Percentiles rank a stretch among this genome's conserved stretches.
Conservation (phyloP, 2,329 filamentous ascomycete species). For the Colletotrichum viniferum region DNA sequence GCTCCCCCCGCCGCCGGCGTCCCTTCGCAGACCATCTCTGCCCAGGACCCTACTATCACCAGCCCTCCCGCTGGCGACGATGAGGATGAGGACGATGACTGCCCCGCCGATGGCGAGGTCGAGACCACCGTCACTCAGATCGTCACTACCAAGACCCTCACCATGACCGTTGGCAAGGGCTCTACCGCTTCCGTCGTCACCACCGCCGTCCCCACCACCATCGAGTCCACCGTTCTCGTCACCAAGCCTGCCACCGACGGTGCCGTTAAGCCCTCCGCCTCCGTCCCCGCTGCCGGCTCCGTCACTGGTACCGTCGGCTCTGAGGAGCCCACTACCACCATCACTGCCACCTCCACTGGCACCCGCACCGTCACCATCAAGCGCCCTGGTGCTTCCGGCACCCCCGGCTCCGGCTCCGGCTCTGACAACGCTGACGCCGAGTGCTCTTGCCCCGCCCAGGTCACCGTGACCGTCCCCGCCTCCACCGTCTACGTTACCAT, state of each 20-base stretch:
- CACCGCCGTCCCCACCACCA: conserved; percentile 48
- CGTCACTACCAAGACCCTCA: conserved; percentile 36
- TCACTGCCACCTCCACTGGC: conserved; percentile 38
- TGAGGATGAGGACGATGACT: conserved; percentile 17
- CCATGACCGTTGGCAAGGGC: conserved; percentile 38
- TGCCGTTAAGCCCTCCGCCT: not conserved
- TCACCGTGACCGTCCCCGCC: conserved; percentile 28
- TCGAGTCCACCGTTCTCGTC: conserved; percentile 40
- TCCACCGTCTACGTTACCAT: conserved; percentile 32
- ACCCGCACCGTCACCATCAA: conserved; percentile 39
- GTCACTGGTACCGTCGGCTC: conserved; percentile 15
- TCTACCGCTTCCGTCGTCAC: conserved; percentile 37
- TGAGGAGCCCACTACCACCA: conserved; percentile 39
- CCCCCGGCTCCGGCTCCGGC: not conserved
- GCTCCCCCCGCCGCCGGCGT: not conserved
- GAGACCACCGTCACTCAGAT: conserved; percentile 29
- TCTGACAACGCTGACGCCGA: conserved; percentile 1
- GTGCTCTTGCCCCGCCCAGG: conserved; percentile 22
- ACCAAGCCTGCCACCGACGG: conserved; percentile 7
- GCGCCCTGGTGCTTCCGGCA: conserved; percentile 18
- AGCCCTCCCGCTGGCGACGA: not conserved
- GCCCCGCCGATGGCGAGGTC: conserved; percentile 15
- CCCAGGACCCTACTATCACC: conserved; percentile 22
- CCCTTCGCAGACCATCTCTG: conserved; percentile 20
- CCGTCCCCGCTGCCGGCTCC: not conserved